Percentiles rank a stretch among this genome's conserved stretches.
These are phyloP conservation scores for Filobasidium wieringae DNA, from an alignment of 768 basidiomycete genomes.

Conservation along the genomic window DNA sequence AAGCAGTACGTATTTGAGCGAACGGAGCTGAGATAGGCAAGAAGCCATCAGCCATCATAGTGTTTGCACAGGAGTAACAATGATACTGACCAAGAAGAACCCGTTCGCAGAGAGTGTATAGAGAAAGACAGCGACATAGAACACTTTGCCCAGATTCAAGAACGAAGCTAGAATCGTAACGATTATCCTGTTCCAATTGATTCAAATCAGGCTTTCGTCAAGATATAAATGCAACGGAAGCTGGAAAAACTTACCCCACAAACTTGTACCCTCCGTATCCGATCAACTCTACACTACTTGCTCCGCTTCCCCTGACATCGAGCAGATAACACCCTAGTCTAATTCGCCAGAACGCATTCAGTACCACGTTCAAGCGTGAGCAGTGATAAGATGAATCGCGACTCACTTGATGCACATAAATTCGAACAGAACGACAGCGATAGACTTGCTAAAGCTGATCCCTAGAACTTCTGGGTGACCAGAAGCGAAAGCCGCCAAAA, in stretches of 20 bases:
- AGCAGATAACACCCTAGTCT: conserved; percentile 83
- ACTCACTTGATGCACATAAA: conserved; percentile 55
- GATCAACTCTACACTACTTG: conserved; percentile 54
- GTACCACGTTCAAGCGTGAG: neutral
- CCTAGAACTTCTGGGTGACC: conserved; percentile 87
- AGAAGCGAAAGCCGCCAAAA: conserved; percentile 71
- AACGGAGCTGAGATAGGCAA: conserved; percentile 56
- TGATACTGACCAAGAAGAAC: conserved; percentile 69
- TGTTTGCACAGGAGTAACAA: neutral
- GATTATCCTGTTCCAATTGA: conserved; percentile 79
- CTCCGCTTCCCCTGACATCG: conserved; percentile 62
- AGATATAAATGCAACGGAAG: neutral
- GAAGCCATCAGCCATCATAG: neutral
- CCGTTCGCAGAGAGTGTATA: conserved; percentile 82
- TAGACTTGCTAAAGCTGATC: conserved; percentile 66
- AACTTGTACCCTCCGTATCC: conserved; percentile 98
- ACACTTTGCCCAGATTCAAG: conserved; percentile 49
- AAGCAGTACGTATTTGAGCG: conserved; percentile 78
- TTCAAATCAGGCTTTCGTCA: neutral
- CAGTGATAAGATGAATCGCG: too few species aligned
- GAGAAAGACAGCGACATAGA: conserved; percentile 61
- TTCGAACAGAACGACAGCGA: conserved; percentile 75
- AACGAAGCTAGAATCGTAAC: conserved; percentile 63
- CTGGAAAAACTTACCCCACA: conserved; percentile 56
- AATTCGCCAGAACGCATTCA: neutral